A percentile compares a stretch with the other conserved stretches of the same genome.
Evolutionary conservation across 768 basidiomycete species (phyloP).

Genomic region (Rhodosporidiobolus odoratus): DNA sequence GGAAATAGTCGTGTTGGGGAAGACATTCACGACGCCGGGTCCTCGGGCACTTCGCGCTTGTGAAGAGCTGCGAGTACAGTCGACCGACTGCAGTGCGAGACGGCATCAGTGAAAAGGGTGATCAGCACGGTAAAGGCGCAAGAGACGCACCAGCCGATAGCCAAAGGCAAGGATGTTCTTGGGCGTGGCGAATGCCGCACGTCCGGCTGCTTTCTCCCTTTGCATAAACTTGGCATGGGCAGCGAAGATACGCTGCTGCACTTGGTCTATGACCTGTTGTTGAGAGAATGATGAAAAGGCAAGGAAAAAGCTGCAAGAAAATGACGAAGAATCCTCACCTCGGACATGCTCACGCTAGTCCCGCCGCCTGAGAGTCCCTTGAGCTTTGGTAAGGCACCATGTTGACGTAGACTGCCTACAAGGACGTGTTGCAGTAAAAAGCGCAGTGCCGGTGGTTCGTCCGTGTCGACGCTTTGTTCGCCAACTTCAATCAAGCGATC

Average conservation of each 20-base stretch:
- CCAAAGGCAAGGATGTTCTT: conserved; percentile 63
- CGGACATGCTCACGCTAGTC: neutral
- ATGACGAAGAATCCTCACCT: conserved; percentile 2
- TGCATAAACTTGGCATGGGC: neutral
- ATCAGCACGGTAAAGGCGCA: neutral
- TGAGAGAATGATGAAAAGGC: too few relatives aligned
- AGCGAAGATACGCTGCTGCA: conserved; percentile 17
- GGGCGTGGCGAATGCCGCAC: conserved; percentile 34
- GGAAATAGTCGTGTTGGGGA: conserved; percentile 70
- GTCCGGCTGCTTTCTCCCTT: neutral
- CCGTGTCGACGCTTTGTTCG: neutral
- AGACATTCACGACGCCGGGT: conserved; percentile 53
- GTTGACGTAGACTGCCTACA: conserved; percentile 3
- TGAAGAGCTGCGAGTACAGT: neutral
- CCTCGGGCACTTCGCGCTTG: conserved; percentile 47
- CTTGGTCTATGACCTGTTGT: conserved; percentile 23
- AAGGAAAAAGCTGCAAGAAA: neutral
- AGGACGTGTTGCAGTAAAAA: neutral
- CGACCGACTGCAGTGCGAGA: neutral
- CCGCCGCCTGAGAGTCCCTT: too few relatives aligned
- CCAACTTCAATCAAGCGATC: neutral
- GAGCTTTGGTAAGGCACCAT: neutral
- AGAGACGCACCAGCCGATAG: conserved; percentile 57
- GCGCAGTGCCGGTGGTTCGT: too few relatives aligned
- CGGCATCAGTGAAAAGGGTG: neutral